Conservation (phyloP, 345 rosid species). For the Sonneratia caseolaris region DNA sequence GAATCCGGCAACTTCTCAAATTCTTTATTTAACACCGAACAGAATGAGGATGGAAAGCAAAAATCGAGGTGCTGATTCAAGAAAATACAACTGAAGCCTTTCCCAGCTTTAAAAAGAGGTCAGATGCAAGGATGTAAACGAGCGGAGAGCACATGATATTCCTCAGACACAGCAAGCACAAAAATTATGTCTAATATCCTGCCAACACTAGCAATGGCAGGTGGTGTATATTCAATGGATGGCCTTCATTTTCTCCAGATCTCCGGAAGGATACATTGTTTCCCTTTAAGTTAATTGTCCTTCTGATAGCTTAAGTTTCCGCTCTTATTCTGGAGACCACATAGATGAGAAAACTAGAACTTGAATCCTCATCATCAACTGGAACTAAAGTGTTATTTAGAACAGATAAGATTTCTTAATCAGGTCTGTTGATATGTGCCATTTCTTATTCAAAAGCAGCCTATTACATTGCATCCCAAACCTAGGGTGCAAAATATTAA, state of each 20-base stretch:
- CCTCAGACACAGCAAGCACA: not conserved
- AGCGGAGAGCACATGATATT: not conserved
- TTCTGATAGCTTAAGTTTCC: not conserved
- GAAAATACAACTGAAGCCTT: not conserved
- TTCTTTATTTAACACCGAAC: not conserved
- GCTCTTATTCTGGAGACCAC: not conserved
- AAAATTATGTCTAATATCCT: not conserved
- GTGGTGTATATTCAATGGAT: not conserved
- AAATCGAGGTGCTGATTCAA: not conserved
- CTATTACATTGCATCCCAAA: not conserved
- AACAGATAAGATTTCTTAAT: not conserved
- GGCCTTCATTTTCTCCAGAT: not conserved
- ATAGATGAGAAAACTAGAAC: not conserved
- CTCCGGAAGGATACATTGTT: not conserved
- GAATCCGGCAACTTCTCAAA: not conserved
- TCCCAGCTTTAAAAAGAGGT: not conserved
- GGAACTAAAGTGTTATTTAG: not conserved
- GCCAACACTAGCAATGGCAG: not conserved
- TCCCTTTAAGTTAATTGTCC: not conserved
- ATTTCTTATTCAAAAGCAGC: not conserved
- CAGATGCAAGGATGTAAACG: not conserved
- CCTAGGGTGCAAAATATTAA: not conserved
- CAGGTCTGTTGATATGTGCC: not conserved
- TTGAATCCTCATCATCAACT: not conserved
- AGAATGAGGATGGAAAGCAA: not conserved